Evolutionary conservation across 805 yeast species (phyloP), one percentile per base, ranked within the genome.

Genomic region (Aciculoconidium aculeatum): DNA sequence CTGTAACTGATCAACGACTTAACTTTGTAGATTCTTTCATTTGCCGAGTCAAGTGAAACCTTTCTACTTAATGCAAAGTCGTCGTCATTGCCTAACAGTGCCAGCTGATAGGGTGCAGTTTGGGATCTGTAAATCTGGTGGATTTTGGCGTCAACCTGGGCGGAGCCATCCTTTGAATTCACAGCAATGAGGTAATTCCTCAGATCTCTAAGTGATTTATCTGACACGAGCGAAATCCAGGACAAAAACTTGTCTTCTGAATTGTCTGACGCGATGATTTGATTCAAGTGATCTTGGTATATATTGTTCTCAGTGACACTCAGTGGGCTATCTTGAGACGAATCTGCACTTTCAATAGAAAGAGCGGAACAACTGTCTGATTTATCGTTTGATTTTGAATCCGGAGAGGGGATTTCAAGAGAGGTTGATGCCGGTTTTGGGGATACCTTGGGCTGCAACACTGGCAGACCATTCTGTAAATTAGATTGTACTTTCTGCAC

Each of bases 51-150:
- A 4, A 27, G 21, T 7, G 30, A 21, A 11, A 15, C 17, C 17
- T 17, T 11, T 9, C n/a, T 6, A 9, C 23, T 17, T 10, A 9
- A 14, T 6, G 11, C 23, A 9, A 28, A 11, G 20, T 28, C 6
- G 28, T 11, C 20, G 30, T 23, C 26, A 26, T 17, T 31, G 35
- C 35, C 41, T 23, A 23, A 25, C 20, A 21, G 35, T 29, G 15
- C 32, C 32, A 5, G 23, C 9, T n/a, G n/a, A n/a, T n/a, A n/a
- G n/a, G n/a, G n/a, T n/a, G n/a, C n/a, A n/a, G 25, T 28, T 28
- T 50, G 58, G 15, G 51, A 40, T 16, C 43, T 40, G 37, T 62
- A 64, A 6, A 61, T 61, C 17, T 55, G 49, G 34, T 64, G 67
- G 10, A 63, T 53, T 28, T 49, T 59, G 21, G 45, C 45, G 36